Base-by-base conservation (phyloP, 2,329 filamentous ascomycete species). In the Fusarium nisikadoi region DNA sequence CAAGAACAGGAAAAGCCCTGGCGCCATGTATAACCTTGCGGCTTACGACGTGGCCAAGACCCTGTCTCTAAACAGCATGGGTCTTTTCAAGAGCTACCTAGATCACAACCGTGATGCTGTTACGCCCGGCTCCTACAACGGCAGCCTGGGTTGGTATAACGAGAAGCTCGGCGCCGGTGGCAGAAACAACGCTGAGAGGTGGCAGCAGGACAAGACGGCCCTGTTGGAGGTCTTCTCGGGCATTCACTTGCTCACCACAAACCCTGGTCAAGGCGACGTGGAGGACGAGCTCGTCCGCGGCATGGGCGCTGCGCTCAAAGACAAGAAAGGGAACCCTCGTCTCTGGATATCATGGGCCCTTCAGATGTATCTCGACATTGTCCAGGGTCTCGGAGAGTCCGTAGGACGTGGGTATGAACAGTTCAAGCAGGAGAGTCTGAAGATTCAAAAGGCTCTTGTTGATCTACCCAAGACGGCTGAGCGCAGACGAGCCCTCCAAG, bases 251-350 rank as follows among this genome's bases (percentile, higher is more conserved):
- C 57, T 76, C 10, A 25, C 59, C 14, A 67, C 56, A 2, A 49
- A 41, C 19, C 29, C 11, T 33, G 55, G 20, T 12, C 31, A 19
- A 5, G 62, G 70, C 8, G 49, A 52, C 2, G 47, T 71, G 4
- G 71, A 75, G n/a, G 73, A 77, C 31, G 76, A 77, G 27, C 35
- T 77, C 16, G 46, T 70, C 19, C 65, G 72, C 19, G 74, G 65
- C 5, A 33, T 65, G 4, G 23, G 54, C 5, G 16, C 31, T 42
- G 10, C 58, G 8, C 50, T 62, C n/a, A 16, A 29, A 0, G 36
- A 36, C 8, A 29, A 13, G 8, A 23, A 17, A 16, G 8, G 13
- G 31, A 10, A 27, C 8, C 39, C 36, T 5, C 60, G 56, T 5
- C 62, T 77, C 4, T 72, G 75, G 73, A 36, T 76, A 13, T 27